These are phyloP conservation scores for Backusella psychrophila DNA, from an alignment of 192 early-diverging fungal species.

Conservation along the genomic window DNA sequence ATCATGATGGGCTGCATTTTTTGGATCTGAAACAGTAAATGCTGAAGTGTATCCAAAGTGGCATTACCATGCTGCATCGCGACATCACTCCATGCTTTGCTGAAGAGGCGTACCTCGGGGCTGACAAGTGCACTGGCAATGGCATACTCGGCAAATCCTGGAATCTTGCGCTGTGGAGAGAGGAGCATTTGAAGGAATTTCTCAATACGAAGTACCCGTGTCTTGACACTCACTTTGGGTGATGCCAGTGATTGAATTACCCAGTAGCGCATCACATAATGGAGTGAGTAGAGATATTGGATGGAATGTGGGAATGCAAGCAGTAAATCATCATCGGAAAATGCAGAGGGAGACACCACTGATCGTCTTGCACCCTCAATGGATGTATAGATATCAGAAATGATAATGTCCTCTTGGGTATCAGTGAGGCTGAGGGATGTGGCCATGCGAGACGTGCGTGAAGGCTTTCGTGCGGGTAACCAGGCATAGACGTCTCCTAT, in stretches of 20 bases:
- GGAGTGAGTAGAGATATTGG: conserved; percentile 59
- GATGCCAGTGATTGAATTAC: conserved; percentile 57
- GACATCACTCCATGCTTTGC: conserved; percentile 61
- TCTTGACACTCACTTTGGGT: conserved; percentile 40
- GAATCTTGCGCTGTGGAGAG: conserved; percentile 34
- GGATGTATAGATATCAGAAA: conserved; percentile 63
- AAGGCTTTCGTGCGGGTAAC: conserved; percentile 35
- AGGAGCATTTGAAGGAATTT: conserved; percentile 50
- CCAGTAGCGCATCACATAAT: conserved; percentile 67
- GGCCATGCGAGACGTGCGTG: neutral
- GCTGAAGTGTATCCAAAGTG: conserved; percentile 54
- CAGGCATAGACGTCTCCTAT: conserved; percentile 43
- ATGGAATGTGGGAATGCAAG: conserved; percentile 62
- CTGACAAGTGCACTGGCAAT: conserved; percentile 67
- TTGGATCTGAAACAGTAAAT: conserved; percentile 21
- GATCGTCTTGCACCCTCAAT: conserved; percentile 50
- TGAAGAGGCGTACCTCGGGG: conserved; percentile 63
- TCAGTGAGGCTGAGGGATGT: neutral
- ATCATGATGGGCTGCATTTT: conserved; percentile 9
- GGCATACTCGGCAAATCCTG: conserved; percentile 66
- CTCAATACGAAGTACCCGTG: conserved; percentile 55
- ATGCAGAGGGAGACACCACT: conserved; percentile 43
- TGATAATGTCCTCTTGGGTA: conserved; percentile 48
- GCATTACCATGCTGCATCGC: conserved; percentile 46
- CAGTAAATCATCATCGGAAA: conserved; percentile 50